A percentile compares a stretch with the other conserved stretches of the same genome.
Conservation (phyloP, 768 basidiomycete species). For the Boletus huronensis region DNA sequence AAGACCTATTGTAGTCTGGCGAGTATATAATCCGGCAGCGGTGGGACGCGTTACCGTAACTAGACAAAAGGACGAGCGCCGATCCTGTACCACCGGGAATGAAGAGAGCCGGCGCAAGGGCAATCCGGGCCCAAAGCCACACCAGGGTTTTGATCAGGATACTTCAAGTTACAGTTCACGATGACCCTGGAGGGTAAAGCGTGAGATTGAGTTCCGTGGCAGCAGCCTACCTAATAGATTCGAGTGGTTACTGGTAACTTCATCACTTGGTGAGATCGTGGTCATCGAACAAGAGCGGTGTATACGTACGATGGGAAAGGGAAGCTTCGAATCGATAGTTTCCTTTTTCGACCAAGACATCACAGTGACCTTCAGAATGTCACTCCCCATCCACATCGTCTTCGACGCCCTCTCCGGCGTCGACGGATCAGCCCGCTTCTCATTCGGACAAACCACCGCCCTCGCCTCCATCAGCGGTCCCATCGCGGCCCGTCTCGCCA, state of each 20-base stretch:
- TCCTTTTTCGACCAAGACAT: not conserved
- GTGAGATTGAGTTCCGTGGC: no score
- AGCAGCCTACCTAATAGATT: not conserved
- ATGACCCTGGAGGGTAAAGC: not conserved
- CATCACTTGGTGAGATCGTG: not conserved
- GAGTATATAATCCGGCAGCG: not conserved
- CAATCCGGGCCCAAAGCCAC: not conserved
- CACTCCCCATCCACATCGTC: constrained; percentile 33
- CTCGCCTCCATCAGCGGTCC: constrained; percentile 79
- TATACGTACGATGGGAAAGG: not conserved
- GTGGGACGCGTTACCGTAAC: not conserved
- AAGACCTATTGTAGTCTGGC: not conserved
- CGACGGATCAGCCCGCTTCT: constrained; percentile 75
- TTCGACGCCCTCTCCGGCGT: constrained; percentile 66
- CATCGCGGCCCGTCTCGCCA: constrained; percentile 65
- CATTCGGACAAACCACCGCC: constrained; percentile 32
- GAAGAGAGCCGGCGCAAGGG: not conserved
- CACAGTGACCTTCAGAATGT: not conserved
- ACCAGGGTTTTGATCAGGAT: not conserved
- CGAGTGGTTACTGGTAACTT: not conserved
- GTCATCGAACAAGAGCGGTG: not conserved
- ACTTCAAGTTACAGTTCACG: not conserved
- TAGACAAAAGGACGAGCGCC: not conserved
- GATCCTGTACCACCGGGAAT: not conserved
- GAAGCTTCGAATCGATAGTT: not conserved